Percentiles rank a stretch among this genome's conserved stretches.
Conservation (phyloP, 768 basidiomycete species). For the Mycena metata region DNA sequence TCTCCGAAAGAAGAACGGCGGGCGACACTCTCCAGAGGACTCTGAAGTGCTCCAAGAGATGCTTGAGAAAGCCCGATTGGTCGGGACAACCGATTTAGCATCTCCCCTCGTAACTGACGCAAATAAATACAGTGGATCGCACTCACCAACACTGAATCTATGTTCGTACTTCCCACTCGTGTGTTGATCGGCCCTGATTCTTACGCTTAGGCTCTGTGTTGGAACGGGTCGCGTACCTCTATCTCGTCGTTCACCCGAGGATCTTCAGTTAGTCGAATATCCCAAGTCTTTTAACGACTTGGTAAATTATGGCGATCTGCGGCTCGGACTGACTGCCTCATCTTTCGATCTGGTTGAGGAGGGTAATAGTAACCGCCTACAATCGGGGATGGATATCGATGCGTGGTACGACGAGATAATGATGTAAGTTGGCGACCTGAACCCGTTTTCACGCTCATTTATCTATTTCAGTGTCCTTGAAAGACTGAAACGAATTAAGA, state of each 20-base stretch:
- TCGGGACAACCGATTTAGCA: conserved; percentile 38
- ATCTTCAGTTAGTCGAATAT: conserved; percentile 45
- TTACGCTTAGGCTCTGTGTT: conserved; percentile 47
- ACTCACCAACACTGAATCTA: conserved; percentile 50
- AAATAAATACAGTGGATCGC: conserved; percentile 48
- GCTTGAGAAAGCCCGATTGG: conserved; percentile 54
- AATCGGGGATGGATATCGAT: conserved; percentile 43
- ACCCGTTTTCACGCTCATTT: no score
- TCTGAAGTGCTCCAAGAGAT: conserved; percentile 47
- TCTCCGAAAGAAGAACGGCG: conserved; percentile 11
- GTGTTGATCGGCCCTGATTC: conserved; percentile 9
- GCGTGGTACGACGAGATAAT: conserved; percentile 51
- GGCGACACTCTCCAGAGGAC: conserved; percentile 38
- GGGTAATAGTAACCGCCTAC: conserved; percentile 47
- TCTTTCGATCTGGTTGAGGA: conserved; percentile 45
- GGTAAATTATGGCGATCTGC: conserved; percentile 47
- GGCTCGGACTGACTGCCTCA: conserved; percentile 48
- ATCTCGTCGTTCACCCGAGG: conserved; percentile 48
- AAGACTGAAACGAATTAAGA: conserved; percentile 31
- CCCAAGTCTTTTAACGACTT: conserved; percentile 42
- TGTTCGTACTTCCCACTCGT: conserved; percentile 43
- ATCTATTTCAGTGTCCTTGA: conserved; percentile 24
- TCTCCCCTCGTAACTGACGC: background rate
- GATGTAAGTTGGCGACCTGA: conserved; percentile 40
- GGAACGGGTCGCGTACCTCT: conserved; percentile 55